Percentiles rank a stretch among this genome's conserved stretches.
Conservation (phyloP, 2,329 filamentous ascomycete genomes). For the Parafenestella ontariensis region DNA sequence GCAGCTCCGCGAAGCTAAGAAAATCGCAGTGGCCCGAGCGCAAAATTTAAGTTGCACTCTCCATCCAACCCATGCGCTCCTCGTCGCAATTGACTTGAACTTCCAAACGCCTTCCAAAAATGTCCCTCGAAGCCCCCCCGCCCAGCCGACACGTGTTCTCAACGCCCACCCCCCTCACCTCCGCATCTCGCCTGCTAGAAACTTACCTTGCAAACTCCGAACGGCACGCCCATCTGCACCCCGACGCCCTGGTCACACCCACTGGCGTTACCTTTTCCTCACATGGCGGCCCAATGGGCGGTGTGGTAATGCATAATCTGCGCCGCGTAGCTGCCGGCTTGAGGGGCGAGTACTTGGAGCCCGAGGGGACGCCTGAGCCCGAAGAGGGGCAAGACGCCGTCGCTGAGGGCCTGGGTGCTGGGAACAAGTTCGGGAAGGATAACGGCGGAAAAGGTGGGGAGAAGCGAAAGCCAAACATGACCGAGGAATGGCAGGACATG, state of each 20-base stretch:
- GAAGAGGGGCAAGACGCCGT: constrained; percentile 37
- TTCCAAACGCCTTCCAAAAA: constrained; percentile 20
- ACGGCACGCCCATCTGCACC: constrained; percentile 55
- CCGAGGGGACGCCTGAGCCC: constrained; percentile 52
- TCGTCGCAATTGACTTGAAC: too few species aligned
- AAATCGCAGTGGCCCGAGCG: constrained; percentile 33
- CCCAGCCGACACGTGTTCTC: constrained; percentile 45
- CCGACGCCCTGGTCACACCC: constrained; percentile 54
- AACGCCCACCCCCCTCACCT: constrained; percentile 38
- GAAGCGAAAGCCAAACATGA: constrained; percentile 12
- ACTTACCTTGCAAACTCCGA: constrained; percentile 52
- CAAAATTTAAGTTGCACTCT: constrained; percentile 30
- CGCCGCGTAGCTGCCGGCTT: constrained; percentile 61
- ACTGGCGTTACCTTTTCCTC: constrained; percentile 53
- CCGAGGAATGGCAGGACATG: constrained; percentile 51
- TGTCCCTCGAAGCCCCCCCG: constrained; percentile 46
- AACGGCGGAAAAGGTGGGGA: constrained; percentile 14
- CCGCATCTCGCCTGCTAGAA: constrained; percentile 47
- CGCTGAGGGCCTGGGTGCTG: neutral
- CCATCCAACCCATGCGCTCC: too few species aligned
- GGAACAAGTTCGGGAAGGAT: constrained; percentile 1
- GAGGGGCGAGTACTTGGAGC: constrained; percentile 58
- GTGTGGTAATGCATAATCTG: constrained; percentile 61
- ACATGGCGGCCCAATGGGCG: constrained; percentile 53
- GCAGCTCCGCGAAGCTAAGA: constrained; percentile 26